Percentiles rank a stretch among this genome's conserved stretches.
Evolutionary conservation across 345 rosid species (phyloP).

Genomic region (Jatropha curcas): DNA sequence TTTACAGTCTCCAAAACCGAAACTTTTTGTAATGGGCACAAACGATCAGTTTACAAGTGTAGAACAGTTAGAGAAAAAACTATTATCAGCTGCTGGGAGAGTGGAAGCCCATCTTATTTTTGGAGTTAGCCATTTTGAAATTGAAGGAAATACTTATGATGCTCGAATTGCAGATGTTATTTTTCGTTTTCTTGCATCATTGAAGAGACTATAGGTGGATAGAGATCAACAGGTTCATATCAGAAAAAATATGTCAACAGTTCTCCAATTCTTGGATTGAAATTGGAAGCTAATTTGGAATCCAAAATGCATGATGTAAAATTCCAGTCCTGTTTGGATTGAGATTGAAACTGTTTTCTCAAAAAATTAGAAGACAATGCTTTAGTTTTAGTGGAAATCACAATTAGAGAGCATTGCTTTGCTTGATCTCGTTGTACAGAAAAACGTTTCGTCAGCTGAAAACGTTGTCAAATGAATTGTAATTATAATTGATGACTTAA

Average conservation of each 20-base stretch:
- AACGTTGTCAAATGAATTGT: too few species aligned
- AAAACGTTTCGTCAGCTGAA: too few species aligned
- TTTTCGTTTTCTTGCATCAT: constrained; percentile 4
- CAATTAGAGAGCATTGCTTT: too few species aligned
- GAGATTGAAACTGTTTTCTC: too few species aligned
- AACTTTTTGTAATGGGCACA: constrained; percentile 21
- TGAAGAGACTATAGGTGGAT: neutral
- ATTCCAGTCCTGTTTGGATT: too few species aligned
- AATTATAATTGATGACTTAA: too few species aligned
- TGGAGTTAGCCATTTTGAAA: constrained; percentile 20
- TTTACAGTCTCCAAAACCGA: constrained; percentile 19
- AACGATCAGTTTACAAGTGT: constrained; percentile 21
- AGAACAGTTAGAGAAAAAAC: constrained; percentile 16
- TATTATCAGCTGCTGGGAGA: constrained; percentile 6
- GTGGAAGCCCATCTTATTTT: constrained; percentile 15
- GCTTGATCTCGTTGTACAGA: too few species aligned
- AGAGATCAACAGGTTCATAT: neutral
- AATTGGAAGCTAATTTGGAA: neutral
- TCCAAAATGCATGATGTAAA: neutral
- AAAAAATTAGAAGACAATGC: too few species aligned
- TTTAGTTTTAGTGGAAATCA: too few species aligned
- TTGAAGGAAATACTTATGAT: constrained; percentile 23
- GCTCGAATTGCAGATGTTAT: constrained; percentile 17
- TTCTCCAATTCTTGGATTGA: neutral
- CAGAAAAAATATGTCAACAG: neutral